Evolutionary conservation across 495 filamentous ascomycete genomes (phyloP).

Genomic region (Aspergillus steynii): DNA sequence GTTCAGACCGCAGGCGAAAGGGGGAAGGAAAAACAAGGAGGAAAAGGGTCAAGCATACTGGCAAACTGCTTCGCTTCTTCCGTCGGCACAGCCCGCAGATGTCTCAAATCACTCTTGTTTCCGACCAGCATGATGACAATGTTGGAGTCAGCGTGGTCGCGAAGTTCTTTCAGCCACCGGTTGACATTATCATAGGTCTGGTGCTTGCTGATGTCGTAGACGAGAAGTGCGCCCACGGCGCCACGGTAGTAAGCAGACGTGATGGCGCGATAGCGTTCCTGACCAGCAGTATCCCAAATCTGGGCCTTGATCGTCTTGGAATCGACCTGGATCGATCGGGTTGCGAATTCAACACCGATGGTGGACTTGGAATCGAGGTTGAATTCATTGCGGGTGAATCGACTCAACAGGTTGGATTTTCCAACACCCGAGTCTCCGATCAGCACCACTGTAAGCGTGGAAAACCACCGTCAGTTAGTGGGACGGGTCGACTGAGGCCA

Average conservation of each 20-base stretch:
- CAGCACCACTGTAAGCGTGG: constrained; percentile 72
- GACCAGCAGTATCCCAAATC: constrained; percentile 99
- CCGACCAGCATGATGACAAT: constrained; percentile 99
- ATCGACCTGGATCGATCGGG: constrained; percentile 97
- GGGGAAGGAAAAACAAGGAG: constrained; percentile 8
- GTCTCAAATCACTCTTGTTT: constrained; percentile 99
- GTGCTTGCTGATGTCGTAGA: constrained; percentile 99
- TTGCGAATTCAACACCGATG: constrained; percentile 99
- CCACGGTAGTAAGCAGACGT: constrained; percentile 99
- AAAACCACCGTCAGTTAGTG: constrained; percentile 25
- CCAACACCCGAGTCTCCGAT: constrained; percentile 99
- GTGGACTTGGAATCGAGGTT: constrained; percentile 99
- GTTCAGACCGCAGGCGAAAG: not conserved
- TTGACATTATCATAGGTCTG: constrained; percentile 99
- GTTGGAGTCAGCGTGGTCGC: constrained; percentile 97
- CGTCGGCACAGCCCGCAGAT: constrained; percentile 94
- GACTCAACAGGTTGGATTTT: constrained; percentile 99
- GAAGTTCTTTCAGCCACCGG: constrained; percentile 97
- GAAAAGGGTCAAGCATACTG: constrained; percentile 56
- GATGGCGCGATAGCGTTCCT: constrained; percentile 98
- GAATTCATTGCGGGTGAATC: constrained; percentile 99
- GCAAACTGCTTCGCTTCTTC: constrained; percentile 99
- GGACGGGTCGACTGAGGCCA: not conserved
- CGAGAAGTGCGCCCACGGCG: constrained; percentile 93
- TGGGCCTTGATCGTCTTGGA: constrained; percentile 99